Evolutionary conservation across 148 eudicot species (phyloP).

Genomic region (Rhododendron griersonianum): DNA sequence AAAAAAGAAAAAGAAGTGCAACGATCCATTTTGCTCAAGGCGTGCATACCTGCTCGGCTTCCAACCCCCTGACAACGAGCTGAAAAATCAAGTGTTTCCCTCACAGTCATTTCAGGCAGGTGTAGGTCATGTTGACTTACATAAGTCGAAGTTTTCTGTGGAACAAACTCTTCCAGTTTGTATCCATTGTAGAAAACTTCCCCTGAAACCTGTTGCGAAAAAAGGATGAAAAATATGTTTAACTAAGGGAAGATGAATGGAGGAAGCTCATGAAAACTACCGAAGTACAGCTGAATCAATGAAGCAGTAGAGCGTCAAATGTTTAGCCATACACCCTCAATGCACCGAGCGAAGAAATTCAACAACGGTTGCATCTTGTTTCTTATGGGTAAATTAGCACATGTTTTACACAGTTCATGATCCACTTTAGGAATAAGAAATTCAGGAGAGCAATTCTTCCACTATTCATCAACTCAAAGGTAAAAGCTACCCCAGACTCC

Average conservation of each 20-base stretch:
- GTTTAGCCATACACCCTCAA: background rate
- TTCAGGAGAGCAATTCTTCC: background rate
- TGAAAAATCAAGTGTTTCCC: slow-evolving; percentile 75
- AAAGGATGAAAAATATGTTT: background rate
- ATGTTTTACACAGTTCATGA: background rate
- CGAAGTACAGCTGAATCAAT: background rate
- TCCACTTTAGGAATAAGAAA: background rate
- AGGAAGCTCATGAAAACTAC: background rate
- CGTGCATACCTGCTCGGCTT: slow-evolving; percentile 54
- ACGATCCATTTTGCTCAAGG: background rate
- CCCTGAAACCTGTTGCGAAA: slow-evolving; percentile 41
- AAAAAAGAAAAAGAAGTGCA: background rate
- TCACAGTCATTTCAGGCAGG: slow-evolving; percentile 76
- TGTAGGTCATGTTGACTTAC: slow-evolving; percentile 69
- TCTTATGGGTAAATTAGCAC: background rate
- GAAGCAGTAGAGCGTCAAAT: background rate
- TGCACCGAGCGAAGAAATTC: background rate
- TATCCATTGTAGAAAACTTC: slow-evolving; percentile 69
- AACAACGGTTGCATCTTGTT: background rate
- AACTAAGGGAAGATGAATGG: background rate
- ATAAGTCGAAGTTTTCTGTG: slow-evolving; percentile 76
- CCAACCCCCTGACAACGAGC: slow-evolving; percentile 83
- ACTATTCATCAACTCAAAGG: background rate
- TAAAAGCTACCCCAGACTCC: background rate
- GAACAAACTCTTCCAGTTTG: slow-evolving; percentile 52